phyloP scores from a whole-genome alignment of 169 alveolate species.

The Neospora caninum region DNA sequence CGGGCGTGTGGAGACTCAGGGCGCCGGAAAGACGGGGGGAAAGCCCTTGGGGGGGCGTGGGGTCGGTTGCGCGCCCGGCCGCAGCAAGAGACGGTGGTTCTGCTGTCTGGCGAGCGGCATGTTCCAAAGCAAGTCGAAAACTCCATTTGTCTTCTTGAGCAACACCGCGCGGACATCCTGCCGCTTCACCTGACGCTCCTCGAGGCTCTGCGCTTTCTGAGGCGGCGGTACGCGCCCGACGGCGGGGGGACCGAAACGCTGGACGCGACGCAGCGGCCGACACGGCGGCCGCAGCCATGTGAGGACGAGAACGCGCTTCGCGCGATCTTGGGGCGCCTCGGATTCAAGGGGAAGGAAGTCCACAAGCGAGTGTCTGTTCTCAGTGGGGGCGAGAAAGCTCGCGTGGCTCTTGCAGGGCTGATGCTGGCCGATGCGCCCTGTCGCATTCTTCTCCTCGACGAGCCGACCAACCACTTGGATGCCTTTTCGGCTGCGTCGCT shows the following conservation, averaged over 20 bases:
- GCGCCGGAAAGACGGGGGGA: not conserved
- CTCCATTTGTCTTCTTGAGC: not conserved
- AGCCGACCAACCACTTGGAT: slow-evolving; percentile 94
- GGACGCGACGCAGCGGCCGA: not conserved
- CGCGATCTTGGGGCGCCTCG: slow-evolving; percentile 15
- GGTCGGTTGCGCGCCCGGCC: not conserved
- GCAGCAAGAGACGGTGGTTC: not conserved
- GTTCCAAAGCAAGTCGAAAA: not conserved
- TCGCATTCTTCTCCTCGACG: slow-evolving; percentile 88
- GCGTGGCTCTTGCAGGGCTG: slow-evolving; percentile 81
- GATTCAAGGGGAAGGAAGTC: not conserved
- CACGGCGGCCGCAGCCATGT: not conserved
- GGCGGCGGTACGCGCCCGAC: not conserved
- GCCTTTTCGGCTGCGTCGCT: slow-evolving; percentile 94
- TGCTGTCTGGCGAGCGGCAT: not conserved
- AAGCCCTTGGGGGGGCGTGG: no score
- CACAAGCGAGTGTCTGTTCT: slow-evolving; percentile 61
- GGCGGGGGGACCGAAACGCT: not conserved
- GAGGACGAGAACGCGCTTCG: not conserved
- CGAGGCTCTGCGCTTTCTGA: not conserved
- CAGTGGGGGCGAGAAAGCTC: slow-evolving; percentile 89
- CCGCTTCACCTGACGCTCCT: not conserved
- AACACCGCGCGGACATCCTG: slow-evolving; percentile 12
- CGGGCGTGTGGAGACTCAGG: not conserved
- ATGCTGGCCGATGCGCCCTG: slow-evolving; percentile 80